A percentile compares a stretch with the other conserved stretches of the same genome.
These are phyloP conservation scores for Skeletonema marinoi DNA, from an alignment of 108 stramenopile genomes.

Conservation along the genomic window DNA sequence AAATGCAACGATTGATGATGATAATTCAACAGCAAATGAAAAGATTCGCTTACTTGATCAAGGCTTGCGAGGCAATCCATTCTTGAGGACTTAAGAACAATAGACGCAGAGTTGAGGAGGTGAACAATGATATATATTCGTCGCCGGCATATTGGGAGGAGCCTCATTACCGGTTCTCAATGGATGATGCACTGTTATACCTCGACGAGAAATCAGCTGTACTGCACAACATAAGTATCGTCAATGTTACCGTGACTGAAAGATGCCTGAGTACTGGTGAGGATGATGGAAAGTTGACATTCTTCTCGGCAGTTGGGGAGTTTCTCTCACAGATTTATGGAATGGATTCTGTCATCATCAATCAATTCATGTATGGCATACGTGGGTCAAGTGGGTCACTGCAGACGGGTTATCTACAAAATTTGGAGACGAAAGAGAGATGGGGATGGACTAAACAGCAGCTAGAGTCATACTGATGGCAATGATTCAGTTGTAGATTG, in stretches of 20 bases:
- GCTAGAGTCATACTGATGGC: constrained; percentile 39
- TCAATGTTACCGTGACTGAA: constrained; percentile 57
- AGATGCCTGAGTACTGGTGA: constrained; percentile 53
- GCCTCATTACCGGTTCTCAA: constrained; percentile 48
- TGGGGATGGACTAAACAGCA: constrained; percentile 60
- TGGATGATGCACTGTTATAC: constrained; percentile 47
- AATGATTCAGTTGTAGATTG: constrained; percentile 15
- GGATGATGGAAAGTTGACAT: constrained; percentile 44
- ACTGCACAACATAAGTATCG: constrained; percentile 47
- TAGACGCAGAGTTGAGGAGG: not conserved
- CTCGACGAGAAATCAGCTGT: constrained; percentile 41
- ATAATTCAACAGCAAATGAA: not conserved
- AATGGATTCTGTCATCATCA: constrained; percentile 68
- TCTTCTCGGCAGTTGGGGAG: constrained; percentile 33
- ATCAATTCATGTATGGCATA: constrained; percentile 73
- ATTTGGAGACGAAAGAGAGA: constrained; percentile 52
- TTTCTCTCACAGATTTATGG: constrained; percentile 59
- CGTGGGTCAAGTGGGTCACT: constrained; percentile 29
- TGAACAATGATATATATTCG: constrained; percentile 19
- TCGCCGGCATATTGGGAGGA: constrained; percentile 50
- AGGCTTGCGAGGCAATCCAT: not conserved
- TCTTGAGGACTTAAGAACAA: not conserved
- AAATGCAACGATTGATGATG: not conserved
- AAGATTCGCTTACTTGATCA: not conserved
- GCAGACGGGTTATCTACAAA: constrained; percentile 35